Evolutionary conservation across 345 rosid genomes (phyloP).

Genomic region (Pistacia vera): DNA sequence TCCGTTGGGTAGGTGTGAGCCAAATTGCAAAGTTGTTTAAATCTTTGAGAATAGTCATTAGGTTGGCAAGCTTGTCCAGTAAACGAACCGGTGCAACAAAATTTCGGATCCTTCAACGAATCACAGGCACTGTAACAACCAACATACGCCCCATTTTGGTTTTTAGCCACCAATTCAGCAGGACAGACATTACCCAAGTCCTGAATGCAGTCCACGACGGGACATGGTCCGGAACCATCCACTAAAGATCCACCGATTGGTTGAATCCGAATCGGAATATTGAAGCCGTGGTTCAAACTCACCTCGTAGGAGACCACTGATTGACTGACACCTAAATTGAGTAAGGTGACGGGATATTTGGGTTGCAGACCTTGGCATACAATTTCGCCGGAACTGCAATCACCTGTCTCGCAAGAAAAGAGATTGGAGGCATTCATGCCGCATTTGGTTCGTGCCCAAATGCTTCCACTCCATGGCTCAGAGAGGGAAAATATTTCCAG

Average conservation of each 20-base stretch:
- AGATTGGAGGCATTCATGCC: not conserved
- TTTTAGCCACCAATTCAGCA: slow-evolving; percentile 19
- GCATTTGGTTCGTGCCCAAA: slow-evolving; percentile 32
- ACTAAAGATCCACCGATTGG: slow-evolving; percentile 32
- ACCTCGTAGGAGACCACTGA: slow-evolving; percentile 31
- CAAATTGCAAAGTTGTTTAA: slow-evolving; percentile 22
- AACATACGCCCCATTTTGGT: slow-evolving; percentile 20
- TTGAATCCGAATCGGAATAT: slow-evolving; percentile 16
- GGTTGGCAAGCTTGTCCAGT: slow-evolving; percentile 16
- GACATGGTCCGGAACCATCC: slow-evolving; percentile 31
- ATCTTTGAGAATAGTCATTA: slow-evolving; percentile 21
- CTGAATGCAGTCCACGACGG: slow-evolving; percentile 26
- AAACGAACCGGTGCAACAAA: slow-evolving; percentile 13
- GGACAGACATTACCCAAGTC: slow-evolving; percentile 31
- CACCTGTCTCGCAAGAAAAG: slow-evolving; percentile 34
- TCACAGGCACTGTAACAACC: slow-evolving; percentile 32
- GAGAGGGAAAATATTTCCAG: slow-evolving; percentile 23
- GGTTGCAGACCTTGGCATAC: slow-evolving; percentile 29
- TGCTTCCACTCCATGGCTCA: slow-evolving; percentile 26
- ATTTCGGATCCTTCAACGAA: slow-evolving; percentile 19
- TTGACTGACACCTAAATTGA: slow-evolving; percentile 21
- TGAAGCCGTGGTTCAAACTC: slow-evolving; percentile 40
- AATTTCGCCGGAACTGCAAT: slow-evolving; percentile 18
- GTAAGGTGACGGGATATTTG: slow-evolving; percentile 22
- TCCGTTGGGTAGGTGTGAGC: slow-evolving; percentile 28